These are phyloP conservation scores for Excoecaria cochinchinensis DNA, from an alignment of 345 rosid species.

Conservation along the genomic window DNA sequence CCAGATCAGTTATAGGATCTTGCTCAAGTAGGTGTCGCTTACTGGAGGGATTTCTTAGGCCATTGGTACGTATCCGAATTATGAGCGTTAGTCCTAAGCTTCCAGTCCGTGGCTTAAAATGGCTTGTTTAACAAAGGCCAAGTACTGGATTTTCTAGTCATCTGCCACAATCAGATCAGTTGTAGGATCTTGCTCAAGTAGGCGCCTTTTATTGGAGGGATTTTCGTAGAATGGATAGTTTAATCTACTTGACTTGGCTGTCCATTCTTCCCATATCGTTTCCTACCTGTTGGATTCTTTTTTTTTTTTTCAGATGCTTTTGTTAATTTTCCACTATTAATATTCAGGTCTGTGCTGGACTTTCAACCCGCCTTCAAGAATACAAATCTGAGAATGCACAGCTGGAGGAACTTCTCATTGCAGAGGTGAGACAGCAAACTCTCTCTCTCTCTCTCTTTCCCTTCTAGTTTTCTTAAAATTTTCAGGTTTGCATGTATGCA, in stretches of 20 bases:
- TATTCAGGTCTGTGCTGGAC: constrained; percentile 88
- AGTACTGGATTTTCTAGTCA: background rate
- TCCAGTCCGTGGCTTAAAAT: background rate
- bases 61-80: background rate
- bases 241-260: background rate
- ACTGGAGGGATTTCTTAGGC: background rate
- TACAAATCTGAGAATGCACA: constrained; percentile 95
- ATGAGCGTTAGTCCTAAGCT: background rate
- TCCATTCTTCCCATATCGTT: background rate
- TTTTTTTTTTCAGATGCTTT: background rate
- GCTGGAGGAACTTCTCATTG: constrained; percentile 93
- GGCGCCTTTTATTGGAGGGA: background rate
- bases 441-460: background rate
- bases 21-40: background rate
- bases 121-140: background rate
- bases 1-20: background rate
- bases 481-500: constrained; percentile 12
- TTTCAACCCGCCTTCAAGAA: constrained; percentile 95
- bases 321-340: constrained; percentile 11
- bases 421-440: constrained; percentile 58
- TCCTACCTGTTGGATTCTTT: background rate
- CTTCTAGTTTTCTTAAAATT: background rate
- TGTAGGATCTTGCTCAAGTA: background rate
- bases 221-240: background rate
- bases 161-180: background rate